Evolutionary conservation across 176 grass and related monocot genomes (phyloP).

Genomic region (Rhynchospora breviuscula): DNA sequence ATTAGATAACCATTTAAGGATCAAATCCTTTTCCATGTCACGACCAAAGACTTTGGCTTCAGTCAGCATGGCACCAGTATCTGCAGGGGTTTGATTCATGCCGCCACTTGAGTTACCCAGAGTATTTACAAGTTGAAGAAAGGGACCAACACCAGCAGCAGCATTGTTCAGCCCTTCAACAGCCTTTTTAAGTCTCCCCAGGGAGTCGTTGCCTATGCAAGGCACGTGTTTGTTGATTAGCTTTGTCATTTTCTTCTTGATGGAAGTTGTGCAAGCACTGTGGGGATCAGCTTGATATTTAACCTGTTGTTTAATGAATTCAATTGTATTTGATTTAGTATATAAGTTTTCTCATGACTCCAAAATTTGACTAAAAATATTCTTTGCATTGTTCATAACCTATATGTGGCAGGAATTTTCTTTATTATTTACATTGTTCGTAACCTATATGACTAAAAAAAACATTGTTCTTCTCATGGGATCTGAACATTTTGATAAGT

Average conservation of each 20-base stretch:
- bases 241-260: not conserved
- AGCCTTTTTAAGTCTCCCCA: conserved; percentile 7
- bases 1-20: conserved; percentile 20
- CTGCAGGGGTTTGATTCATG: not conserved
- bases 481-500: no score
- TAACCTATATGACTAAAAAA: no score
- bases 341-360: not conserved
- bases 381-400: not conserved
- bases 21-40: conserved; percentile 12
- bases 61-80: conserved; percentile 12
- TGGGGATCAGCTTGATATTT: conserved; percentile 9
- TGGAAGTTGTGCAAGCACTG: not conserved
- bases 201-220: not conserved
- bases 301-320: not conserved
- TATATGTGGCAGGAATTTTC: not conserved
- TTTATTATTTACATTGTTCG: not conserved
- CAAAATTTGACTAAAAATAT: not conserved
- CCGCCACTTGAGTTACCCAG: not conserved
- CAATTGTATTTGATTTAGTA: not conserved
- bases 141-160: not conserved
- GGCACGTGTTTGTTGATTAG: not conserved
- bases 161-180: not conserved
- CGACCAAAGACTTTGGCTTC: conserved; percentile 23
- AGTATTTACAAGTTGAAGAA: not conserved
- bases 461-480: no score